Conservation (phyloP, 2,329 filamentous ascomycete species). For the Sphaerulina vaccinii region DNA sequence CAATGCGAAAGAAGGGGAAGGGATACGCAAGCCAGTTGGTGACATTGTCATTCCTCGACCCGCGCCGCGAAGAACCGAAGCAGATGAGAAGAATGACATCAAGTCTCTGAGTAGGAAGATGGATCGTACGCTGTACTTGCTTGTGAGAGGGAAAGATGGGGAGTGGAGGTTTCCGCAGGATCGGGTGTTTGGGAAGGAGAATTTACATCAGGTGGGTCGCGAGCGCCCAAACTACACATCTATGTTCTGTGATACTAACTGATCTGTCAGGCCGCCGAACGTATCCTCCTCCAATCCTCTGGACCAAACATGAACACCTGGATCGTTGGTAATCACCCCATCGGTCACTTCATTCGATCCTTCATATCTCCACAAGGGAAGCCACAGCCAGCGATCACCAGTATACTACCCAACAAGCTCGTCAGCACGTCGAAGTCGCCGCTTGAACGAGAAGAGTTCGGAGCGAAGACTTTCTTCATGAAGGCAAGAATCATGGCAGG, state of each 20-base stretch:
- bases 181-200: constrained; percentile 67
- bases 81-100: constrained; percentile 72
- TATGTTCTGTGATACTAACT: not conserved
- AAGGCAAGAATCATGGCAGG: constrained; percentile 96
- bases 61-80: constrained; percentile 69
- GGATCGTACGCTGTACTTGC: constrained; percentile 79
- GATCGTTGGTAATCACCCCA: constrained; percentile 86
- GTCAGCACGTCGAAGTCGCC: constrained; percentile 33
- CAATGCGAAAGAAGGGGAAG: constrained; percentile 30
- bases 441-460: constrained; percentile 49
- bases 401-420: constrained; percentile 28
- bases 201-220: constrained; percentile 71
- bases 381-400: constrained; percentile 37
- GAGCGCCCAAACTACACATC: too few species aligned
- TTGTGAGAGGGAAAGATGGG: constrained; percentile 71
- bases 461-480: constrained; percentile 90
- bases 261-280: constrained; percentile 68
- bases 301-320: constrained; percentile 98
- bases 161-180: constrained; percentile 81
- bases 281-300: constrained; percentile 72
- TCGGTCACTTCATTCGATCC: constrained; percentile 71
- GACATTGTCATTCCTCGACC: constrained; percentile 62
- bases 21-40: constrained; percentile 24
- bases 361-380: too few species aligned
- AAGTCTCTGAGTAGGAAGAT: constrained; percentile 76